A percentile compares a stretch with the other conserved stretches of the same genome.
Conservation (phyloP, 2,329 filamentous ascomycete genomes). For the Penicillium hesseltinei region DNA sequence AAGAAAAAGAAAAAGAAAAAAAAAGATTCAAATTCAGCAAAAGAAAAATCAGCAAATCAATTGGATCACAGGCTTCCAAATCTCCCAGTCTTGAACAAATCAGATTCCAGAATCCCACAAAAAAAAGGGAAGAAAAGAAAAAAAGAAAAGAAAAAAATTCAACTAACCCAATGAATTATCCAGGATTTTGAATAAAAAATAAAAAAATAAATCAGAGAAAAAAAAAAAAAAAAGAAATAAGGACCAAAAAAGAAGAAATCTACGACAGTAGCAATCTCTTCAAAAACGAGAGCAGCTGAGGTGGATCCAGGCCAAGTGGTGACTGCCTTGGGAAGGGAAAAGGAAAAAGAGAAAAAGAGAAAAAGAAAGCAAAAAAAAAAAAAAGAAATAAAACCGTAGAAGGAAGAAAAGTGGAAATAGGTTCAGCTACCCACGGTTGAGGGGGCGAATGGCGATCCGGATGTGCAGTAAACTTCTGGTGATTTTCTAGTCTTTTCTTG, state of each 20-base stretch:
- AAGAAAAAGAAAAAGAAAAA: neutral
- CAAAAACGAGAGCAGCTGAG: conserved; percentile 4
- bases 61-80: conserved; percentile 9
- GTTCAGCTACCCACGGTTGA: conserved; percentile 31
- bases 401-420: conserved; percentile 12
- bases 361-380: neutral
- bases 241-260: conserved; percentile 6
- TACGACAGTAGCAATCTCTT: conserved; percentile 6
- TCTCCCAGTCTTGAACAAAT: conserved; percentile 9
- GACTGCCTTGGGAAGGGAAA: neutral
- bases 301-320: conserved; percentile 6
- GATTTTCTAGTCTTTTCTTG: neutral
- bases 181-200: conserved; percentile 1
- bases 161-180: conserved; percentile 6
- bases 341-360: too few relatives aligned
- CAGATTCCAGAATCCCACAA: conserved; percentile 7
- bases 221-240: conserved; percentile 1
- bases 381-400: neutral
- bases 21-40: neutral
- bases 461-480: conserved; percentile 29
- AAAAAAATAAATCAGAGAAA: neutral
- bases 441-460: conserved; percentile 32
- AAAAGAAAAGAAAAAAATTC: neutral
- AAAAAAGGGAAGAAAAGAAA: conserved; percentile 3
- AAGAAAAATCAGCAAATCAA: conserved; percentile 12